phyloP scores from a whole-genome alignment of 805 yeast species.

The Candida xiaguanensis region DNA sequence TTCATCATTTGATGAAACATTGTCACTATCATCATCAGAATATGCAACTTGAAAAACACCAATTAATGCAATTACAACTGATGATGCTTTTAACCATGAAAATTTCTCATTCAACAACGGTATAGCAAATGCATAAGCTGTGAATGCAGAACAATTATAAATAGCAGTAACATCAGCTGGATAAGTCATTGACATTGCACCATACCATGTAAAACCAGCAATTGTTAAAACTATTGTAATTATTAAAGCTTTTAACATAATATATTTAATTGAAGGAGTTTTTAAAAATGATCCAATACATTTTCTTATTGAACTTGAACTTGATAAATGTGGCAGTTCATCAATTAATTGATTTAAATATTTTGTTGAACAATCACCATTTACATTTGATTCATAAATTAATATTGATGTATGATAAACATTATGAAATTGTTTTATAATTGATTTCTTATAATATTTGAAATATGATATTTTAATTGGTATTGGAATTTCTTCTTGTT shows the following conservation, averaged over 20 bases:
- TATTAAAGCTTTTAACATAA: constrained; percentile 39
- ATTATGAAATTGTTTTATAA: constrained; percentile 41
- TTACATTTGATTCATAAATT: constrained; percentile 39
- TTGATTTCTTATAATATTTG: constrained; percentile 30
- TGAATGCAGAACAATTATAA: constrained; percentile 85
- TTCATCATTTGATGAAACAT: constrained; percentile 15
- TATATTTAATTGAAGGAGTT: constrained; percentile 48
- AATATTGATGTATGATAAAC: constrained; percentile 42
- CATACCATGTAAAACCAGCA: constrained; percentile 85
- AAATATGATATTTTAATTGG: constrained; percentile 12
- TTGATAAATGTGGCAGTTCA: constrained; percentile 34
- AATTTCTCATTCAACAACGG: constrained; percentile 67
- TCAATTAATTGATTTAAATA: constrained; percentile 32
- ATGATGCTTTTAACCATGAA: constrained; percentile 55
- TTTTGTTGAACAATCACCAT: constrained; percentile 29
- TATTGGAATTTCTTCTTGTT: constrained; percentile 2
- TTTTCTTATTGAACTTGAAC: constrained; percentile 26
- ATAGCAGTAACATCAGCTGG: constrained; percentile 88
- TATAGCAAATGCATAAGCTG: constrained; percentile 81
- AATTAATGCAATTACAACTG: constrained; percentile 67
- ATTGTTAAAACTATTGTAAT: constrained; percentile 58
- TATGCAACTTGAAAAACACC: constrained; percentile 83
- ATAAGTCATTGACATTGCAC: constrained; percentile 75
- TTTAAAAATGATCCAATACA: constrained; percentile 34
- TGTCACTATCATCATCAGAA: constrained; percentile 36